Conservation (phyloP, 768 basidiomycete species). For the Cystofilobasidium bisporidii region DNA sequence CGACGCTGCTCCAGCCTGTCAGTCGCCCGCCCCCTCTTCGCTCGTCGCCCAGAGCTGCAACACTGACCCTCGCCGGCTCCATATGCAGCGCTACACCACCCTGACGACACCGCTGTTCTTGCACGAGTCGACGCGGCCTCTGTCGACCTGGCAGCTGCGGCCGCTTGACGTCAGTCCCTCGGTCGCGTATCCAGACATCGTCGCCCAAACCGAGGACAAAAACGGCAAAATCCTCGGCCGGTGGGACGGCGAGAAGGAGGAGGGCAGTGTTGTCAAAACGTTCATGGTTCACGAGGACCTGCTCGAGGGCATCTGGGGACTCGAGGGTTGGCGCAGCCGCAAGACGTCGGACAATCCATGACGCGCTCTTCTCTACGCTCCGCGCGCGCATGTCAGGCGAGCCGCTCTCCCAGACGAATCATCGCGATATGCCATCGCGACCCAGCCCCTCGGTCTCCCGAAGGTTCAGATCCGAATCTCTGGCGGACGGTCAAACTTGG, state of each 20-base stretch:
- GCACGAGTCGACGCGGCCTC: constrained; percentile 22
- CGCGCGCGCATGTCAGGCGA: not conserved
- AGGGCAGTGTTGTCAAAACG: constrained; percentile 5
- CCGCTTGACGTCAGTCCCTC: constrained; percentile 8
- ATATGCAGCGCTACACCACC: constrained; percentile 22
- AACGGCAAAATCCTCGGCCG: constrained; percentile 21
- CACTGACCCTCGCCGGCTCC: not conserved
- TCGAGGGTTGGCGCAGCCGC: constrained; percentile 22
- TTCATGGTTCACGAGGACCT: constrained; percentile 28
- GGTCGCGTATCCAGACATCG: constrained; percentile 20
- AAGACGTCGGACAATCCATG: not conserved
- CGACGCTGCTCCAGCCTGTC: constrained; percentile 21
- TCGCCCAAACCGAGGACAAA: constrained; percentile 26
- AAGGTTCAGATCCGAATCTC: not conserved
- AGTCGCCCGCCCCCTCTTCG: not conserved
- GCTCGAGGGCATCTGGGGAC: constrained; percentile 22
- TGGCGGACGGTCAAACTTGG: not conserved
- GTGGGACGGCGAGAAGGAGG: constrained; percentile 21
- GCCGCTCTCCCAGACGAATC: too few relatives aligned
- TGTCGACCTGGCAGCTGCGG: constrained; percentile 24
- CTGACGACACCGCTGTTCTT: constrained; percentile 26
- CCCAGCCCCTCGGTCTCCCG: too few relatives aligned
- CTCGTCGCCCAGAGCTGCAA: too few relatives aligned
- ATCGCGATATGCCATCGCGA: too few relatives aligned
- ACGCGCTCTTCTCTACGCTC: too few relatives aligned